These are phyloP conservation scores for Ballota nigra DNA, from an alignment of 257 asterid species.

Conservation along the genomic window DNA sequence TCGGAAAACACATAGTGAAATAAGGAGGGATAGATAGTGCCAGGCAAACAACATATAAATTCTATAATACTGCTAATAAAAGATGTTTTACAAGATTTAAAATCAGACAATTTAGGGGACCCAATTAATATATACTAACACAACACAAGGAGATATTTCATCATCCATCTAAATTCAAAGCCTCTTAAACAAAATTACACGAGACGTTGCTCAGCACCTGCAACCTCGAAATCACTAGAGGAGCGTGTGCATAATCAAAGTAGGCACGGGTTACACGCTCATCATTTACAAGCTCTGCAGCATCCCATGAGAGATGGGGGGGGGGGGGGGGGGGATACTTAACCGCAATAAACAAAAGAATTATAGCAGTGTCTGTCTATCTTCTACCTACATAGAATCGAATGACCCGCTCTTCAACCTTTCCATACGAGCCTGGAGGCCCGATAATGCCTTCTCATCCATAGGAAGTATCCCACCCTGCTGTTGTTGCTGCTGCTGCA, in stretches of 20 bases:
- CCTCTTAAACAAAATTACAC: slow-evolving; percentile 25
- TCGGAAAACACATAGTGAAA: background rate
- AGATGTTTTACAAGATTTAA: background rate
- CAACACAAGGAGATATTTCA: background rate
- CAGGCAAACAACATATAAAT: background rate
- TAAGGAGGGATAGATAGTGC: background rate
- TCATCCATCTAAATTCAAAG: slow-evolving; percentile 9
- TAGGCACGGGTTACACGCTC: slow-evolving; percentile 20
- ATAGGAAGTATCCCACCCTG: slow-evolving; percentile 68
- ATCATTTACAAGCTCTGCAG: slow-evolving; percentile 33
- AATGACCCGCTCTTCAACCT: slow-evolving; percentile 86
- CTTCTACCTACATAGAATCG: slow-evolving; percentile 51
- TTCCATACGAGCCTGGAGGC: slow-evolving; percentile 99
- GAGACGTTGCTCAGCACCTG: slow-evolving; percentile 22
- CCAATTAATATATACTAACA: background rate
- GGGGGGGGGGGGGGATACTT: slow-evolving; percentile 17
- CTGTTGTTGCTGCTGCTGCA: background rate
- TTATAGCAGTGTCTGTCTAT: background rate
- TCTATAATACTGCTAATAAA: background rate
- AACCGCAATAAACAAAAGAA: slow-evolving; percentile 31
- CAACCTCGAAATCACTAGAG: slow-evolving; percentile 21
- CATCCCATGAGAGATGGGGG: slow-evolving; percentile 16
- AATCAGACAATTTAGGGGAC: background rate
- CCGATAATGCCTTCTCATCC: slow-evolving; percentile 96
- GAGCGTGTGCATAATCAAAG: slow-evolving; percentile 11